Evolutionary conservation across 1,284 basidiomycete genomes (phyloP).

Genomic region (Trametes sp.): DNA sequence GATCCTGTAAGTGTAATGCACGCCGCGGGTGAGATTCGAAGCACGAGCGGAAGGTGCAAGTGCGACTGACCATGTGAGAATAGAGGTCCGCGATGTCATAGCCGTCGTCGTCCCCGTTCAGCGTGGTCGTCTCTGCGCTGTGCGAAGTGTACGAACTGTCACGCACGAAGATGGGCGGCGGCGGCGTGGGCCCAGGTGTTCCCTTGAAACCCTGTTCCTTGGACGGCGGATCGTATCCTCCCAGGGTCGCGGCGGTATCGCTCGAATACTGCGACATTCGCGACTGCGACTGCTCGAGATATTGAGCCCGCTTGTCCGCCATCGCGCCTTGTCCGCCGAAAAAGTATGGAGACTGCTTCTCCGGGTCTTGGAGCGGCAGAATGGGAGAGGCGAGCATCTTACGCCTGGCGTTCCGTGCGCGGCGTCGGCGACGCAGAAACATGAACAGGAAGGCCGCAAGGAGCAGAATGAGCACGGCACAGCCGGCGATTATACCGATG

Average conservation of each 20-base stretch:
- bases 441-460: conserved; percentile 41
- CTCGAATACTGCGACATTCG: conserved; percentile 11
- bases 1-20: not conserved
- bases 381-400: conserved; percentile 39
- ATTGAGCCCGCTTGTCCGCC: conserved; percentile 18
- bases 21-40: conserved; percentile 13
- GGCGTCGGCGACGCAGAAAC: conserved; percentile 39
- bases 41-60: not conserved
- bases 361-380: conserved; percentile 51
- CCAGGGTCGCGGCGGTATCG: conserved; percentile 4
- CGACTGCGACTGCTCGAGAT: conserved; percentile 14
- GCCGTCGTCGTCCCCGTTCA: conserved; percentile 12
- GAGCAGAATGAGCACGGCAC: conserved; percentile 41
- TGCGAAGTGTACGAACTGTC: conserved; percentile 17
- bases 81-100: conserved; percentile 21
- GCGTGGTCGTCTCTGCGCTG: conserved; percentile 8
- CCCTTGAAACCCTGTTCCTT: conserved; percentile 7
- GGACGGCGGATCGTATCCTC: conserved; percentile 9
- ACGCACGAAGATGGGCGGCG: conserved; percentile 14
- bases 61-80: conserved; percentile 20
- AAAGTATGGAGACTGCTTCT: conserved; percentile 42
- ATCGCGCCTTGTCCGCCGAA: conserved; percentile 19
- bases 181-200: conserved; percentile 14
- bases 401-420: conserved; percentile 16
- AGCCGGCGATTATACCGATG: conserved; percentile 43